Evolutionary conservation across 2,329 filamentous ascomycete genomes (phyloP), one percentile per base, ranked within the genome.

Genomic region (Xylariaceae sp.): DNA sequence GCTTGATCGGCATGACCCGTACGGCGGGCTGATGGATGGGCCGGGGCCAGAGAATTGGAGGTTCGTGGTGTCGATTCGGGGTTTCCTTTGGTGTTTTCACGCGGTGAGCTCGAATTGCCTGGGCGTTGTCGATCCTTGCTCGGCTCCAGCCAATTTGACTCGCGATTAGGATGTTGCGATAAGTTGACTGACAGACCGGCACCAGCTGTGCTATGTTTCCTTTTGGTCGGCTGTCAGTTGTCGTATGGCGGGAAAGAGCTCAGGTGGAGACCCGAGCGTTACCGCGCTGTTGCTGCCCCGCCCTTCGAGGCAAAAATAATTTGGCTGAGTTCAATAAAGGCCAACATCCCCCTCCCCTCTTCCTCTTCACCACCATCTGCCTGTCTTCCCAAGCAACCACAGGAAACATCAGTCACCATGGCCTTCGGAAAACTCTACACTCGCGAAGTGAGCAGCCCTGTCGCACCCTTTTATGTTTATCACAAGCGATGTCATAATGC

Each of bases 361-460:
- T 48, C 47, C 38, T 32, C 53, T 48, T 35, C 39, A 35, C 42
- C 41, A 38, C 32, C 42, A 46, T 32, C 49, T 42, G 41, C 27
- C 44, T 48, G 47, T 42, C 47, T 41, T 56, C 47, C 59, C 22
- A 27, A 27, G 22, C 22, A 27, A 62, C 52, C 60, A n/a, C n/a
- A 27, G 63, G 49, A 51, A 53, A 49, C 47, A 32, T 45, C 40
- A 56, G 50, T 49, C 60, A 59, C 60, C 65, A 68, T 82, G 73
- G 95, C 95, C 87, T 97, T 99, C 83, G 94, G 94, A 78, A 99
- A 95, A 81, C 84, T 99, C 69, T 97, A 94, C 84, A 88, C 87
- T 71, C 83, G 82, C 74, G 71, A 82, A 77, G 92, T 95, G 85
- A 60, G 60, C 52, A 53, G 45, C 48, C 14, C 31, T 22, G 43